Evolutionary conservation across 805 yeast genomes (phyloP).

Genomic region (Candida krabiensis): DNA sequence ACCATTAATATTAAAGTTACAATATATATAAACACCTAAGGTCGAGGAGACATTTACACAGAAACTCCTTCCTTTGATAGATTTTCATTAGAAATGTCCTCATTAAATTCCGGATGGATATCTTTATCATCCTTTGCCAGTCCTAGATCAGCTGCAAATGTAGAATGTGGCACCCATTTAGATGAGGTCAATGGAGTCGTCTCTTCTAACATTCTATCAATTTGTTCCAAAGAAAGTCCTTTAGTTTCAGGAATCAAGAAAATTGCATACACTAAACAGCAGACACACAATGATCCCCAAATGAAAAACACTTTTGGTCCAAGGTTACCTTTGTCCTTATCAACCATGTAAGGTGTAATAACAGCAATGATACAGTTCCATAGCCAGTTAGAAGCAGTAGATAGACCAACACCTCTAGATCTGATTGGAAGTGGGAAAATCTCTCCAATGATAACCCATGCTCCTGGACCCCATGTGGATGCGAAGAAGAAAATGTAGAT

Average conservation of each 20-base stretch:
- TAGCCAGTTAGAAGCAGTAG: slow-evolving; percentile 79
- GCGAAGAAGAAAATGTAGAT: slow-evolving; percentile 75
- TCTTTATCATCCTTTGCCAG: slow-evolving; percentile 23
- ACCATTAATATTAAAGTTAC: no score
- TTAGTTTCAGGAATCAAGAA: slow-evolving; percentile 76
- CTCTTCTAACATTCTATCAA: slow-evolving; percentile 49
- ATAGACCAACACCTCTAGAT: slow-evolving; percentile 68
- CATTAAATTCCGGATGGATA: slow-evolving; percentile 16
- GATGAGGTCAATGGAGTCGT: slow-evolving; percentile 35
- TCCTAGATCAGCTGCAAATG: slow-evolving; percentile 31
- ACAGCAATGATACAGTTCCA: slow-evolving; percentile 77
- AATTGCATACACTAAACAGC: slow-evolving; percentile 64
- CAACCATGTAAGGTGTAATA: slow-evolving; percentile 72
- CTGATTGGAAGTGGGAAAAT: slow-evolving; percentile 72
- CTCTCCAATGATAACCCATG: slow-evolving; percentile 66
- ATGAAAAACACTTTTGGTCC: slow-evolving; percentile 69
- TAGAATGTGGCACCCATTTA: slow-evolving; percentile 36
- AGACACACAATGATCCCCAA: slow-evolving; percentile 54
- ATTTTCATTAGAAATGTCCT: slow-evolving; percentile 15
- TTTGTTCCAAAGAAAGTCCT: slow-evolving; percentile 81
- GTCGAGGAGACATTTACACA: no score
- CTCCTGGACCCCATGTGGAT: slow-evolving; percentile 81
- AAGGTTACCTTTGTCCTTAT: slow-evolving; percentile 58
- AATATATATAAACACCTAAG: no score
- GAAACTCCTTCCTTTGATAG: no score